phyloP scores from a whole-genome alignment of 2,329 filamentous ascomycete species.

The Colletotrichum abscissum region DNA sequence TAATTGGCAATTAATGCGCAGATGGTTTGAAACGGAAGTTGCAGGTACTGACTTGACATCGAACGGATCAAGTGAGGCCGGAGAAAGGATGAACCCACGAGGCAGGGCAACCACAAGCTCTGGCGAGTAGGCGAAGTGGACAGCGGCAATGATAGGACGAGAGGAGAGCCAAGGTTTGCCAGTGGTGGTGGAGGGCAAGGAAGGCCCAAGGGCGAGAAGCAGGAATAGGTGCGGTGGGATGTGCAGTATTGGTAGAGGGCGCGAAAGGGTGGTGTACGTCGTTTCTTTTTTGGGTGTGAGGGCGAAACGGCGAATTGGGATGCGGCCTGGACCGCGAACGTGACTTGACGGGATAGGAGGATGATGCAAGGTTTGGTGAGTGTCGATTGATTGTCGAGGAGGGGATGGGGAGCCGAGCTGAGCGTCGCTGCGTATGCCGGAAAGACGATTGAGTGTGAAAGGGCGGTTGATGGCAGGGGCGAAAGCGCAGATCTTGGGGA shows the following conservation, averaged over 20 bases:
- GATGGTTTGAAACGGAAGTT: slow-evolving; percentile 29
- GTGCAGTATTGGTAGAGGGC: not conserved
- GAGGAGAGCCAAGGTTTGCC: slow-evolving; percentile 19
- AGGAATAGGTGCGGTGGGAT: not conserved
- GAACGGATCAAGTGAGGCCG: slow-evolving; percentile 32
- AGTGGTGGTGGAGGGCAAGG: slow-evolving; percentile 20
- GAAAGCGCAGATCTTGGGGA: slow-evolving; percentile 23
- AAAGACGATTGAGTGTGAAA: slow-evolving; percentile 25
- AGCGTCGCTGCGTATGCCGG: slow-evolving; percentile 2
- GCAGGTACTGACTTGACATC: slow-evolving; percentile 33
- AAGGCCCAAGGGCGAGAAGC: slow-evolving; percentile 16
- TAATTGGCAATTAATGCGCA: slow-evolving; percentile 31
- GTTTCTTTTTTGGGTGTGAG: slow-evolving; percentile 9
- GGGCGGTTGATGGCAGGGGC: slow-evolving; percentile 26
- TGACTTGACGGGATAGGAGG: slow-evolving; percentile 26
- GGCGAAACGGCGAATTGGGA: slow-evolving; percentile 4
- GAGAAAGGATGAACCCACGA: slow-evolving; percentile 36
- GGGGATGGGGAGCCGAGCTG: slow-evolving; percentile 1
- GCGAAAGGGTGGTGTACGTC: not conserved
- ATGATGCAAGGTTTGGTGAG: slow-evolving; percentile 30
- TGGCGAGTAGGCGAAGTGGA: slow-evolving; percentile 1
- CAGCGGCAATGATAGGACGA: slow-evolving; percentile 33
- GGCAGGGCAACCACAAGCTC: slow-evolving; percentile 19
- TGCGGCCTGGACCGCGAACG: slow-evolving; percentile 18
- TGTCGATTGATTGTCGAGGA: too few species aligned